Base-by-base conservation (phyloP, 768 basidiomycete species). In the Vararia minispora region DNA sequence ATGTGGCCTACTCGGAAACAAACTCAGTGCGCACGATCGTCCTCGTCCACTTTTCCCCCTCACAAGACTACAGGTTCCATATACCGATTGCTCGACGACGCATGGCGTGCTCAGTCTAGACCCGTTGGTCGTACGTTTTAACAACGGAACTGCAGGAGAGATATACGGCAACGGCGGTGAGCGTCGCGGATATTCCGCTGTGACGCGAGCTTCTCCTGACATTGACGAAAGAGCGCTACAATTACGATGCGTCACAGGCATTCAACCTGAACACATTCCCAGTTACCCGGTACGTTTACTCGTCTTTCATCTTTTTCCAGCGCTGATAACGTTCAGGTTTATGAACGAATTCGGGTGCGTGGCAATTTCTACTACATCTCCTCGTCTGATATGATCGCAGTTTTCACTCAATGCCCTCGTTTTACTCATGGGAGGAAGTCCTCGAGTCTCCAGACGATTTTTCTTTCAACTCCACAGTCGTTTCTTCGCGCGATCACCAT, bases 371-470 rank as follows among this genome's bases (percentile, higher is more conserved):
- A n/a, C n/a, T n/a, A n/a, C n/a, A n/a, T n/a, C n/a, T n/a, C n/a
- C n/a, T n/a, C n/a, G n/a, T n/a, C n/a, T n/a, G n/a, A n/a, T n/a
- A n/a, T n/a, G n/a, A n/a, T n/a, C n/a, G n/a, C 26, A 72, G 72
- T 8, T 75, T 74, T 55, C 74, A 75, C 51, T 76, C 74, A 0
- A 72, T 74, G 68, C 74, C 74, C 4, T 75, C 73, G 1, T 71
- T 76, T 54, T 76, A 72, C 43, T 67, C 58, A 36, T 77, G 74
- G 74, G 62, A 74, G 47, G 71, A 75, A 47, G 74, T 71, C 2
- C 63, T 76, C 4, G 46, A 53, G 16, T 63, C 64, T 3, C 61
- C 66, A 0, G 65, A 63, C 7, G 73, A 74, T 47, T 75, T 72
- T 53, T 58, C 58, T 18, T 75, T 76, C 57, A 74, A 75, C 52